Conservation (phyloP, 73 alveolate genomes). For the Paramecium octaurelia region DNA sequence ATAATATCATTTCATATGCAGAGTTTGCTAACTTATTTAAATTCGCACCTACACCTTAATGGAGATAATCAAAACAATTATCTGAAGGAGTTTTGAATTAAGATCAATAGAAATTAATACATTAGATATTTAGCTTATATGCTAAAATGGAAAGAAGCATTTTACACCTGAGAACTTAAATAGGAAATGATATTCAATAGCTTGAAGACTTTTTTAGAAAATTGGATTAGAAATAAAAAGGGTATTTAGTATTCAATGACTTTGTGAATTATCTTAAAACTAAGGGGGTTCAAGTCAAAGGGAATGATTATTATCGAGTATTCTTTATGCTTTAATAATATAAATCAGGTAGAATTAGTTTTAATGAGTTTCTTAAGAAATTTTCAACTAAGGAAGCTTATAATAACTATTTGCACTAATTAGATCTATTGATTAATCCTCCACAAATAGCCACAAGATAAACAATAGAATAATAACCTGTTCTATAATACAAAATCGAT, state of each 20-base stretch:
- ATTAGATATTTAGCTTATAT: background rate
- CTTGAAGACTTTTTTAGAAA: background rate
- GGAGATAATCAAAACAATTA: background rate
- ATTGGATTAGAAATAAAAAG: slow-evolving; percentile 23
- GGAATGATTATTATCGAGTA: background rate
- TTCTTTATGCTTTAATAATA: background rate
- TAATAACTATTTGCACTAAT: background rate
- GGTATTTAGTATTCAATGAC: background rate
- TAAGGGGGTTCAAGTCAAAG: background rate
- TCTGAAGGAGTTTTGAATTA: background rate
- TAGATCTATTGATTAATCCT: background rate
- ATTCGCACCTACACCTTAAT: background rate
- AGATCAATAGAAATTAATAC: background rate
- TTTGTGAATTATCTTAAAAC: background rate
- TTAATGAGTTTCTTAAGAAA: background rate
- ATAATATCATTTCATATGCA: slow-evolving; percentile 14
- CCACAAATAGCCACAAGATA: background rate
- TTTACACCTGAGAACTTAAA: background rate
- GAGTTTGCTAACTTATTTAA: background rate
- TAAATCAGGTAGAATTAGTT: slow-evolving; percentile 36
- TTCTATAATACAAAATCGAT: background rate
- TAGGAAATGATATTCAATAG: background rate
- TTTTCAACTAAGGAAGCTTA: background rate
- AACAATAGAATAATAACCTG: background rate
- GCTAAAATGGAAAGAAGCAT: slow-evolving; percentile 6